Evolutionary conservation across 2,329 filamentous ascomycete genomes (phyloP), one percentile per base, ranked within the genome.

Genomic region (Drechslerella dactyloides): DNA sequence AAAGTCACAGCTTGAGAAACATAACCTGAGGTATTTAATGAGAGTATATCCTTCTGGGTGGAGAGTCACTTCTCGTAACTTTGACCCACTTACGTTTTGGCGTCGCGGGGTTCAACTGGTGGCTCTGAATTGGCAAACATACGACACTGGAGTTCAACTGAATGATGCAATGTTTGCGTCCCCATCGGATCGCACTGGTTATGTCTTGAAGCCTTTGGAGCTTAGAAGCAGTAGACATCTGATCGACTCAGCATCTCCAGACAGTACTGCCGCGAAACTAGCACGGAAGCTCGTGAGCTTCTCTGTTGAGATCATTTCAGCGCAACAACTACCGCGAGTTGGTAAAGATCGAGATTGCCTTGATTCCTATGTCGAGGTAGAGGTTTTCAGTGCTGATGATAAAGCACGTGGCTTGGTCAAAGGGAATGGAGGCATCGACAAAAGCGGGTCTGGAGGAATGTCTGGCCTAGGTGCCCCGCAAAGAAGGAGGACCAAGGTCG

Each of bases 141-240:
- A 96, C 77, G 94, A 97, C 78, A 84, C 96, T 17, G 91, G 93
- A 51, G 94, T 97, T 86, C 93, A 97, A 78, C 85, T 97, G 79
- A 97, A 97, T 79, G 90, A 94, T 75, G 94, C 94, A 77, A 97
- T 99, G 94, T 99, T 97, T 78, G 90, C 92, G 52, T 90, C 91
- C 66, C 91, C 91, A 48, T 88, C 85, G 11, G 94, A 97, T 80
- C 86, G 87, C 63, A 90, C 90, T 1, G 94, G 94, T 50, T 99
- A 97, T 77, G 92, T 97, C 13, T 85, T 97, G 59, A 99, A 99
- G 82, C 93, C 94, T 19, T 85, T 88, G 37, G 90, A 93, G 78
- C 86, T 96, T 73, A 89, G 93, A 73, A 87, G 88, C 78, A 87
- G 89, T 73, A 84, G 87, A 75, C 82, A 87, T 55, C 81, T 86